phyloP scores from a whole-genome alignment of 805 yeast species.

The Starmerella asiatica region DNA sequence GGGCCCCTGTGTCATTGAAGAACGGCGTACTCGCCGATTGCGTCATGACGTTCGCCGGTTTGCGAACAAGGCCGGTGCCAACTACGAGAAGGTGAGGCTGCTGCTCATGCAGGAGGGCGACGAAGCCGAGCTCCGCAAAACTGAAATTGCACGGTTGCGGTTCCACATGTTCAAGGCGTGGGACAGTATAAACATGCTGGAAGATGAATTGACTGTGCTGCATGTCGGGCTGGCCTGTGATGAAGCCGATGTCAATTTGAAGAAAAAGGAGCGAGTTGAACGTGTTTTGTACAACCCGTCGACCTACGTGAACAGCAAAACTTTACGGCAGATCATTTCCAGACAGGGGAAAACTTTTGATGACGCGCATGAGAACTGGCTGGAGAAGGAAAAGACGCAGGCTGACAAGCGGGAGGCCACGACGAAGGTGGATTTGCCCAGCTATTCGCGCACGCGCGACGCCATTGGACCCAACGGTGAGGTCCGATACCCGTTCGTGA shows the following conservation, averaged over 20 bases:
- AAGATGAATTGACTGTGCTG: slow-evolving; percentile 10
- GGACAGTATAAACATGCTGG: slow-evolving; percentile 5
- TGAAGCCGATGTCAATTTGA: slow-evolving; percentile 17
- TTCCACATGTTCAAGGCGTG: slow-evolving; percentile 6
- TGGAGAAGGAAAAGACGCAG: not conserved
- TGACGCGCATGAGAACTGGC: not conserved
- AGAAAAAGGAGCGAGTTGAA: no score
- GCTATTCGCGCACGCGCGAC: not conserved
- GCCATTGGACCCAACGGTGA: slow-evolving; percentile 44
- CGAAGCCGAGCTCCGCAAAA: slow-evolving; percentile 7
- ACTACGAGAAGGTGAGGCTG: not conserved
- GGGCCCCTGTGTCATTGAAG: not conserved
- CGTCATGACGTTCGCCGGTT: not conserved
- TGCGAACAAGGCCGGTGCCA: not conserved
- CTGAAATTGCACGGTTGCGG: slow-evolving; percentile 6
- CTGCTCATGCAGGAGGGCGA: not conserved
- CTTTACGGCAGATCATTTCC: not conserved
- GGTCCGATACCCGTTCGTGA: slow-evolving; percentile 70
- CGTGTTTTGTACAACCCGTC: slow-evolving; percentile 23
- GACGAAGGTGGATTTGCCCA: slow-evolving; percentile 2
- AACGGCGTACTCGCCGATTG: not conserved
- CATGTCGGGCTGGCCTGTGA: not conserved
- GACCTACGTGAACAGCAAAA: not conserved
- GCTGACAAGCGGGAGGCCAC: not conserved
- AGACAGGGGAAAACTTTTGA: slow-evolving; percentile 1